These are phyloP conservation scores for Pyrenula massariospora DNA, from an alignment of 495 filamentous ascomycete genomes.

Conservation along the genomic window DNA sequence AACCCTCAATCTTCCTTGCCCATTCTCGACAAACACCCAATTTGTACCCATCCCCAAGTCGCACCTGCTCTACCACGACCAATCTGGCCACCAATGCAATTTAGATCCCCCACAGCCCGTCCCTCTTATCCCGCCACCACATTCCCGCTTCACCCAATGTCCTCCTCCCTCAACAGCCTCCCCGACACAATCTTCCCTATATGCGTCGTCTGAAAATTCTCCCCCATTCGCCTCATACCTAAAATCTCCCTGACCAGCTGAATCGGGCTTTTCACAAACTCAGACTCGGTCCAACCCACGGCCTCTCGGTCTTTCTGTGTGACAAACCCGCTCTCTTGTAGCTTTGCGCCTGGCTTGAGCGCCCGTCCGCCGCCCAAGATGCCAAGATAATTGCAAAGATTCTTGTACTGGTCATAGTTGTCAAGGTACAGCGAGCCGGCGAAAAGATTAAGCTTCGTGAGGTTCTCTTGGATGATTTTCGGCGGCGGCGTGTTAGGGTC, in stretches of 20 bases:
- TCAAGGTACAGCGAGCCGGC: constrained; percentile 53
- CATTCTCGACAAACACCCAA: too few relatives aligned
- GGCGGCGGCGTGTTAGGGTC: constrained; percentile 2
- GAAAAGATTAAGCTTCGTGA: constrained; percentile 49
- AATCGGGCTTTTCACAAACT: constrained; percentile 38
- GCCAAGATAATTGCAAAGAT: constrained; percentile 41
- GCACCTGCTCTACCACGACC: neutral
- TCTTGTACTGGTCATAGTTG: constrained; percentile 38
- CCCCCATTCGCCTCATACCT: constrained; percentile 36
- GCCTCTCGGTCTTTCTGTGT: constrained; percentile 17
- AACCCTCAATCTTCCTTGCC: too few relatives aligned
- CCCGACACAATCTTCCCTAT: constrained; percentile 38
- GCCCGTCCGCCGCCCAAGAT: constrained; percentile 12
- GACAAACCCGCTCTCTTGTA: constrained; percentile 30
- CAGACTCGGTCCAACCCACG: constrained; percentile 10
- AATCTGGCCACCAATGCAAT: too few relatives aligned
- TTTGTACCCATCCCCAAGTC: neutral
- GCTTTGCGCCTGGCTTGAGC: constrained; percentile 13
- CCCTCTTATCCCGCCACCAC: too few relatives aligned
- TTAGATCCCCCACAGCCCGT: too few relatives aligned
- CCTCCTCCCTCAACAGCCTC: constrained; percentile 19
- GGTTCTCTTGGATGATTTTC: neutral
- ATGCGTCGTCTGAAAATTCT: constrained; percentile 40
- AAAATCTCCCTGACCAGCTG: constrained; percentile 37
- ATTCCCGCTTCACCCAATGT: neutral